A percentile compares a stretch with the other conserved stretches of the same genome.
Conservation (phyloP, 108 stramenopile species). For the Schizochytrium sp. region DNA sequence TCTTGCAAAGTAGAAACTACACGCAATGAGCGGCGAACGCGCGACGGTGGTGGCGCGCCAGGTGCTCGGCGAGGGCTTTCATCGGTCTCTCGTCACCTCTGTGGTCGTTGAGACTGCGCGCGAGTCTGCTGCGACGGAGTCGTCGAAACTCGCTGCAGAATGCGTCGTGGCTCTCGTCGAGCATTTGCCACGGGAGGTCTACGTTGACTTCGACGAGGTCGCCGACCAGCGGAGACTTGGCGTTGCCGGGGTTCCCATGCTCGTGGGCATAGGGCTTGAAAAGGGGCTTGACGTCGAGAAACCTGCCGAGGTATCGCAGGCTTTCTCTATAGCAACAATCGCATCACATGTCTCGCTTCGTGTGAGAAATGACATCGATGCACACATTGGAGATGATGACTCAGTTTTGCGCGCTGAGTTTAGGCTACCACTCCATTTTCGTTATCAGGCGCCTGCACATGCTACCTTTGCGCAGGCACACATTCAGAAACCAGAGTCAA, state of each 20-base stretch:
- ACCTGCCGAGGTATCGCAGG: neutral
- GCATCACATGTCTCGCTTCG: neutral
- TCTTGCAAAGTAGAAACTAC: too few species aligned
- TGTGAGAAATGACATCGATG: neutral
- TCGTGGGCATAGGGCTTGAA: neutral
- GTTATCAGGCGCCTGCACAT: neutral
- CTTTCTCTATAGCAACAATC: neutral
- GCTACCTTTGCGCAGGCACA: neutral
- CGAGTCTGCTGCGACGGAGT: neutral
- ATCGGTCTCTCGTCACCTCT: neutral
- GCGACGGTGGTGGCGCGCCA: neutral
- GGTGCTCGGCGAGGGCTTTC: neutral
- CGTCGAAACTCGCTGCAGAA: neutral
- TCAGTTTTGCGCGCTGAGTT: neutral
- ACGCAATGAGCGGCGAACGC: too few species aligned
- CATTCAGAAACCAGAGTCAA: neutral
- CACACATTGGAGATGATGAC: neutral
- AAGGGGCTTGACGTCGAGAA: neutral
- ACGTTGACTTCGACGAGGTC: neutral
- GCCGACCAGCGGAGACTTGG: neutral
- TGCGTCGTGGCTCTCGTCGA: neutral
- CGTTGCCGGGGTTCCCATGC: neutral
- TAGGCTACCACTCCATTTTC: neutral
- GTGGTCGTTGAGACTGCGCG: neutral
- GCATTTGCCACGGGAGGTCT: neutral